Evolutionary conservation across 306 rosid genomes (phyloP), one percentile per base, ranked within the genome.

Genomic region (Echinosophora koreensis): DNA sequence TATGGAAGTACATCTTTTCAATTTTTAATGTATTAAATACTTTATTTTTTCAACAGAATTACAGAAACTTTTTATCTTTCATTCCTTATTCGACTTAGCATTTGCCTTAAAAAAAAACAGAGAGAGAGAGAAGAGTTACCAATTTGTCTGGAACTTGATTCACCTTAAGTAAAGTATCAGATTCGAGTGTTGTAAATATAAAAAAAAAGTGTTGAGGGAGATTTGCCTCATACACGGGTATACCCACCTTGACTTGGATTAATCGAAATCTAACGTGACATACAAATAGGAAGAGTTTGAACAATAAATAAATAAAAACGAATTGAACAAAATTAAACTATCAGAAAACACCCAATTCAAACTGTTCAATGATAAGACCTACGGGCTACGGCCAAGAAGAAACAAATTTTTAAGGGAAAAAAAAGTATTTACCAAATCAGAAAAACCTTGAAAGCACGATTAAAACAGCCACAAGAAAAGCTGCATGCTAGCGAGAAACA

Each of bases 331-430:
- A 77, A 80, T 78, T 57, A 82, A 80, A 41, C 72, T 59, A 81
- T 34, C 71, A 70, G 91, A 84, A 85, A 88, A 81, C 79, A 85
- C 87, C 73, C 77, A 73, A 66, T 72, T 74, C 58, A 77, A 87
- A 81, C 46, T 77, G 44, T 73, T 78, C 68, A 2, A 76, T 5
- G 76, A 81, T 66, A 73, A 75, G 52, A 80, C 87, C 22, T 22
- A 22, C 22, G 22, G 22, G 22, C 79, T 27, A 58, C 15, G 83
- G 85, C 71, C 77, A 62, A 72, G 67, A 62, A 71, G 83, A 81
- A 44, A 5, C 52, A 51, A 10, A 38, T 69, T 66, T 56, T 14
- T n/a, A 3, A 12, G 28, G n/a, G 22, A 47, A 63, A 30, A 64
- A 44, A 18, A 46, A 17, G 70, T 49, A 71, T 73, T n/a, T 41